These are phyloP conservation scores for Aspergillus mulundensis DNA, from an alignment of 495 filamentous ascomycete genomes.

Conservation along the genomic window DNA sequence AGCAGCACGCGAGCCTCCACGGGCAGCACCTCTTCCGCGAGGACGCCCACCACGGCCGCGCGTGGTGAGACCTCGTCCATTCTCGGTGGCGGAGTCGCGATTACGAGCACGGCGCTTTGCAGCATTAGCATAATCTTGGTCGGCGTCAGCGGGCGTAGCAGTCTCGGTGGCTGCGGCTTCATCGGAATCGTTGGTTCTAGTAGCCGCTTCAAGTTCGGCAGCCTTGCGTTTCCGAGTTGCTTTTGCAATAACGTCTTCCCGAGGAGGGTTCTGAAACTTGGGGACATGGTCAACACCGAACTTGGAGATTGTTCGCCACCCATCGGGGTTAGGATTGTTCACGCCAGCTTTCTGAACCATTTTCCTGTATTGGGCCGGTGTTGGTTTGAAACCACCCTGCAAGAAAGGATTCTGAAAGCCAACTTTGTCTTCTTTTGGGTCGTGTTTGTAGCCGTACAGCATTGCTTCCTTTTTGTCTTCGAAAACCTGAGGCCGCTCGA, in stretches of 20 bases:
- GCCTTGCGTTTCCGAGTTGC: slow-evolving; percentile 44
- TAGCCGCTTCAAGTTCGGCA: slow-evolving; percentile 33
- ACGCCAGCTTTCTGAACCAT: slow-evolving; percentile 32
- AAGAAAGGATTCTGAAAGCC: slow-evolving; percentile 36
- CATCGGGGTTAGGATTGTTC: slow-evolving; percentile 38
- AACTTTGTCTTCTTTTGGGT: slow-evolving; percentile 25
- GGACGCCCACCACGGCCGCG: slow-evolving; percentile 46
- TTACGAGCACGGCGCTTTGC: slow-evolving; percentile 36
- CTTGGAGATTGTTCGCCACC: slow-evolving; percentile 30
- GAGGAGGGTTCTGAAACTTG: slow-evolving; percentile 44
- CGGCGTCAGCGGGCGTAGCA: slow-evolving; percentile 27
- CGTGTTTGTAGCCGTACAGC: slow-evolving; percentile 43
- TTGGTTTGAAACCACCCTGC: slow-evolving; percentile 44
- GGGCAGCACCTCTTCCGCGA: slow-evolving; percentile 49
- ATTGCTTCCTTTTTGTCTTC: slow-evolving; percentile 42
- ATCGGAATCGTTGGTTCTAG: slow-evolving; percentile 28
- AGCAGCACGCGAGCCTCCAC: slow-evolving; percentile 20
- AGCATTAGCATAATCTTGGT: slow-evolving; percentile 22
- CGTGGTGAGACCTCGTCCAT: slow-evolving; percentile 28
- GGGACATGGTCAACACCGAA: slow-evolving; percentile 34
- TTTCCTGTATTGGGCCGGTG: slow-evolving; percentile 37
- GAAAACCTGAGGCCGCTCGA: slow-evolving; percentile 24
- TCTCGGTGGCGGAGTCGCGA: slow-evolving; percentile 21
- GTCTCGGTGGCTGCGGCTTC: slow-evolving; percentile 25
- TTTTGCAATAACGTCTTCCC: slow-evolving; percentile 51